These are phyloP conservation scores for Fusarium tricinctum DNA, from an alignment of 2,329 filamentous ascomycete species.

Conservation along the genomic window DNA sequence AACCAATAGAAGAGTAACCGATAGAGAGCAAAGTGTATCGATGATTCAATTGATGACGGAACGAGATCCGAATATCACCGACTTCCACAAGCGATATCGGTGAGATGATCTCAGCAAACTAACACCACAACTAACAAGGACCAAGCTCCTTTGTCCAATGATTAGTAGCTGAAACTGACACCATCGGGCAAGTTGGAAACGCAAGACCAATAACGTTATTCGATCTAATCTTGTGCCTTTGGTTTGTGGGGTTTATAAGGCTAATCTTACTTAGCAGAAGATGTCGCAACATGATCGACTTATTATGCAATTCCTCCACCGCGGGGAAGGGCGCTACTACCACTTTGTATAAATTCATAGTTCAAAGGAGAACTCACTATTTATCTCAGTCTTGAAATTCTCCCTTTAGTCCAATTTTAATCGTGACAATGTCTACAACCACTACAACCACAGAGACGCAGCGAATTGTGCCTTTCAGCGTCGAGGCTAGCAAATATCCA, in stretches of 20 bases:
- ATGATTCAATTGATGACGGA: not conserved
- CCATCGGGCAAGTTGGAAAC: not conserved
- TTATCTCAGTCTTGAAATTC: too few relatives aligned
- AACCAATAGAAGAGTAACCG: not conserved
- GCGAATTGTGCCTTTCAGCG: slow-evolving; percentile 13
- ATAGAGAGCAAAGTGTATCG: not conserved
- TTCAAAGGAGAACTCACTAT: too few relatives aligned
- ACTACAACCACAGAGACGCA: slow-evolving; percentile 10
- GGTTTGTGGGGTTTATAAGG: not conserved
- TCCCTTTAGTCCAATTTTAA: too few relatives aligned
- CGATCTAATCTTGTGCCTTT: not conserved
- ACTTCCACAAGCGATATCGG: not conserved
- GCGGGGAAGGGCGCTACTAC: not conserved
- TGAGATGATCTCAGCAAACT: not conserved
- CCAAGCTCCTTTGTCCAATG: not conserved
- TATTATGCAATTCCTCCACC: slow-evolving; percentile 18
- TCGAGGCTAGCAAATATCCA: slow-evolving; percentile 14
- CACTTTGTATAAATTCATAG: too few relatives aligned
- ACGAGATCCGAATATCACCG: not conserved
- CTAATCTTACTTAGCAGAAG: not conserved
- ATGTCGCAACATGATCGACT: slow-evolving; percentile 17
- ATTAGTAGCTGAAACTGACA: not conserved
- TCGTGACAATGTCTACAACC: not conserved
- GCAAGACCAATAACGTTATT: not conserved
- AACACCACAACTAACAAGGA: not conserved